These are phyloP conservation scores for Trichosporon coremiiforme DNA, from an alignment of 1,284 basidiomycete genomes.

Conservation along the genomic window DNA sequence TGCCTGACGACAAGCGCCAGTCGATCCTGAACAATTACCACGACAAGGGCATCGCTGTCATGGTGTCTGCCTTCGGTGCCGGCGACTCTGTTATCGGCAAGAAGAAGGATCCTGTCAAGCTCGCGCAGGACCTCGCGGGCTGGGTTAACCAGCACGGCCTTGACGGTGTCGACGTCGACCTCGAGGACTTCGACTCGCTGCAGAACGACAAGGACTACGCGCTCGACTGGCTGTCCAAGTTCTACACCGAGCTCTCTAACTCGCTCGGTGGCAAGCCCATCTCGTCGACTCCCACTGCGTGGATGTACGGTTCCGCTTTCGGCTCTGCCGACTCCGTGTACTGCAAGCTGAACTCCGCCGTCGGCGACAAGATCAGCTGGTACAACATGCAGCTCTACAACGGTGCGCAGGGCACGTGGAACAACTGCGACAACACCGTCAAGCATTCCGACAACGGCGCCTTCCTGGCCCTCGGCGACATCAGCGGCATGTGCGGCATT, in stretches of 20 bases:
- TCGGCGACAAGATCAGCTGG: conserved; percentile 37
- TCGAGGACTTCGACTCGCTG: conserved; percentile 46
- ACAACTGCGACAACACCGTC: conserved; percentile 31
- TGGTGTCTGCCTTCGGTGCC: conserved; percentile 58
- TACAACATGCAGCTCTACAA: conserved; percentile 58
- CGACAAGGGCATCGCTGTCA: conserved; percentile 57
- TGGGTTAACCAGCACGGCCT: conserved; percentile 57
- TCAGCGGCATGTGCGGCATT: conserved; percentile 28
- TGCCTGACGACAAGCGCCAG: conserved; percentile 39
- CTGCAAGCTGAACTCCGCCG: conserved; percentile 43
- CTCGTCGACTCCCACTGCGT: conserved; percentile 44
- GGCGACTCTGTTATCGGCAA: conserved; percentile 51
- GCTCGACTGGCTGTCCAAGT: conserved; percentile 35
- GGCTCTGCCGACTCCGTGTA: conserved; percentile 38
- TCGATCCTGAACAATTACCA: conserved; percentile 55
- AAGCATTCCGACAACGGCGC: conserved; percentile 25
- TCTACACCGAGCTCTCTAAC: conserved; percentile 51
- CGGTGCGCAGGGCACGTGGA: conserved; percentile 28
- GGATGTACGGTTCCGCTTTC: conserved; percentile 31
- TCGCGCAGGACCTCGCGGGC: conserved; percentile 50
- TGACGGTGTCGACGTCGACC: conserved; percentile 62
- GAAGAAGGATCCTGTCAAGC: conserved; percentile 49
- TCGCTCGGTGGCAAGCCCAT: conserved; percentile 51
- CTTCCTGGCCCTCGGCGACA: conserved; percentile 29
- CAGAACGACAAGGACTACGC: conserved; percentile 24